phyloP scores from a whole-genome alignment of 345 rosid species.

The Melaleuca quinquenervia region DNA sequence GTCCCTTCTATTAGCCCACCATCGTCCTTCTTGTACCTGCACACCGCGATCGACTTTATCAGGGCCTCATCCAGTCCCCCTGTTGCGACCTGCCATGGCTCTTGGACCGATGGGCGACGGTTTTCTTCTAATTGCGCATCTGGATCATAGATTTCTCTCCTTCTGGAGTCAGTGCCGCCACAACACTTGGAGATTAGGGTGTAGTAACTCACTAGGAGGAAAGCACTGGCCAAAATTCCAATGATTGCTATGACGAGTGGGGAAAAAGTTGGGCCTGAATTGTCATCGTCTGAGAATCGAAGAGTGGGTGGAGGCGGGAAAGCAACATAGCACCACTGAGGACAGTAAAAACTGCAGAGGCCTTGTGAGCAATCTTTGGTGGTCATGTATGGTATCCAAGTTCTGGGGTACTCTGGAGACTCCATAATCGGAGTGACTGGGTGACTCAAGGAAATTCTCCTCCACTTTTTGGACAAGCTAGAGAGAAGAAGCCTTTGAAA shows the following conservation, averaged over 20 bases:
- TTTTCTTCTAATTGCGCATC: conserved; percentile 21
- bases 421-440: conserved; percentile 7
- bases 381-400: conserved; percentile 44
- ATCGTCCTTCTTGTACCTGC: conserved; percentile 45
- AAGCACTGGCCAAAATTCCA: conserved; percentile 62
- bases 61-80: conserved; percentile 68
- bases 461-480: background rate
- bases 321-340: conserved; percentile 72
- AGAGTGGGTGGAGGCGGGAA: conserved; percentile 63
- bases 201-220: conserved; percentile 74
- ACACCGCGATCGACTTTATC: conserved; percentile 54
- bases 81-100: conserved; percentile 36
- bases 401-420: conserved; percentile 23
- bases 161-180: conserved; percentile 12
- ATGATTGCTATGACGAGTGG: conserved; percentile 79
- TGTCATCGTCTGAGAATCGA: conserved; percentile 14
- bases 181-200: conserved; percentile 68
- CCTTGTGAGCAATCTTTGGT: conserved; percentile 71
- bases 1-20: conserved; percentile 41
- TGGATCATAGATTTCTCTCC: conserved; percentile 14
- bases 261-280: conserved; percentile 48
- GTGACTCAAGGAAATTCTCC: background rate
- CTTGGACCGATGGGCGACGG: conserved; percentile 32
- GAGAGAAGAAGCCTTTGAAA: background rate
- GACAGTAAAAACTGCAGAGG: conserved; percentile 61